Evolutionary conservation across 208 protist species (phyloP).

Genomic region (Trypanosoma platydactyli): DNA sequence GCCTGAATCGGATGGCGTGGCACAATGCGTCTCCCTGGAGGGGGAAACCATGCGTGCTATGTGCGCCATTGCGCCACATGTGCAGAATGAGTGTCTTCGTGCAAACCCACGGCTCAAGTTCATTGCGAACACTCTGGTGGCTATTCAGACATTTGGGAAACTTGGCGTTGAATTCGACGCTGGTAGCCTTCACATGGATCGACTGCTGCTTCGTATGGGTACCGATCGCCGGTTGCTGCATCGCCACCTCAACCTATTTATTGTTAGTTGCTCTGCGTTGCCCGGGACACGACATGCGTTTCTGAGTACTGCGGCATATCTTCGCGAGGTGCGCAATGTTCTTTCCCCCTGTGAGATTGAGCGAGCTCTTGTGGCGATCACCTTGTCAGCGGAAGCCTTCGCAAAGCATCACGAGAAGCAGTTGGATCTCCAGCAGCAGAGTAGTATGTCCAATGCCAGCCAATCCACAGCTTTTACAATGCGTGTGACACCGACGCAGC

Average conservation of each 20-base stretch:
- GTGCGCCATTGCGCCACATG: conserved; percentile 1
- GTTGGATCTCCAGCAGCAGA: conserved; percentile 19
- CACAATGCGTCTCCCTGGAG: not conserved
- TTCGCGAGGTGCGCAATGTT: conserved; percentile 33
- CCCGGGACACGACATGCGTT: conserved; percentile 28
- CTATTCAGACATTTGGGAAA: conserved; percentile 14
- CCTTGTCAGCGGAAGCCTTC: conserved; percentile 29
- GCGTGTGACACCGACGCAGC: conserved; percentile 17
- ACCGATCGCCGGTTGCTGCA: conserved; percentile 31
- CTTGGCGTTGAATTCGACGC: conserved; percentile 23
- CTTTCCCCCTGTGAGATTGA: conserved; percentile 32
- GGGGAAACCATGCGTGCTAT: conserved; percentile 11
- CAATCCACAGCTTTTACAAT: conserved; percentile 11
- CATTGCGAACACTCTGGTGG: conserved; percentile 22
- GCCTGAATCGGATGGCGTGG: not conserved
- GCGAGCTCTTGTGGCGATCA: conserved; percentile 34
- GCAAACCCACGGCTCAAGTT: conserved; percentile 22
- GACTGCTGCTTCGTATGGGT: conserved; percentile 33
- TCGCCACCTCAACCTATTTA: conserved; percentile 35
- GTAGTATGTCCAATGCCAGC: not conserved
- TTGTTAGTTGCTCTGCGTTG: conserved; percentile 31
- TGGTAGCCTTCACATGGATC: conserved; percentile 6
- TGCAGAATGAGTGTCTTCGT: conserved; percentile 21
- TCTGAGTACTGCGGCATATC: conserved; percentile 20
- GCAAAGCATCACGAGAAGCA: conserved; percentile 32